Evolutionary conservation across 768 basidiomycete species (phyloP), one percentile per base, ranked within the genome.

Genomic region (Hypsizygus marmoreus): DNA sequence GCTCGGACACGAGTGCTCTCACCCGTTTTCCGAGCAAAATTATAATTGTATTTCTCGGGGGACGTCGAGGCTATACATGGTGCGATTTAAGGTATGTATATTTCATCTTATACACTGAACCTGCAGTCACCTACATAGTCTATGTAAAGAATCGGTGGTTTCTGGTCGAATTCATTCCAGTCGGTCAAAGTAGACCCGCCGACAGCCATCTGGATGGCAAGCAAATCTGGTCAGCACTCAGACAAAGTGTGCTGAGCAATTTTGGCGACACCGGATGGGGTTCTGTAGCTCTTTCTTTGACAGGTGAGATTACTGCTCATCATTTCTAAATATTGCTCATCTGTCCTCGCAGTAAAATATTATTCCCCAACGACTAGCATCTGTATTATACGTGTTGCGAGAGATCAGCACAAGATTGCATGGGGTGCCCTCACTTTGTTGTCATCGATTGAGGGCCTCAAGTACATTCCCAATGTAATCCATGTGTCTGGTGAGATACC

Each of bases 221-320:
- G 55, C 74, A 77, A 14, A 77, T 94, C 40, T 90, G 80, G 66
- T 62, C 71, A 3, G 82, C 91, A 0, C 60, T 94, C 24, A 82
- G 80, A 56, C 81, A 86, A 57, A 85, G 82, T 54, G 68, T 91
- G 10, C 55, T 89, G 42, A 61, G 62, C 13, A 83, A 91, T 55
- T 94, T 92, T 59, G 92, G 92, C 2, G 90, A 93, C 59, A 73
- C 80, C 0, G 92, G 91, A 4, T 94, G 91, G 91, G 91, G 91
- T 19, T 77, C 85, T 8, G 80, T 94, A 2, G 86, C 80, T 0
- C 62, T 78, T 26, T 86, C 85, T 3, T 67, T 95, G 47, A 82
- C 74, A 16, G 84, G 91, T 88, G 47, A 32, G 78, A 42, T 14
- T 10, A 34, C 7, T 17, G 1, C 32, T 6, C 25, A 14, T 24